Evolutionary conservation across 2,329 filamentous ascomycete genomes (phyloP).

Genomic region (Acrocalymma vagum): DNA sequence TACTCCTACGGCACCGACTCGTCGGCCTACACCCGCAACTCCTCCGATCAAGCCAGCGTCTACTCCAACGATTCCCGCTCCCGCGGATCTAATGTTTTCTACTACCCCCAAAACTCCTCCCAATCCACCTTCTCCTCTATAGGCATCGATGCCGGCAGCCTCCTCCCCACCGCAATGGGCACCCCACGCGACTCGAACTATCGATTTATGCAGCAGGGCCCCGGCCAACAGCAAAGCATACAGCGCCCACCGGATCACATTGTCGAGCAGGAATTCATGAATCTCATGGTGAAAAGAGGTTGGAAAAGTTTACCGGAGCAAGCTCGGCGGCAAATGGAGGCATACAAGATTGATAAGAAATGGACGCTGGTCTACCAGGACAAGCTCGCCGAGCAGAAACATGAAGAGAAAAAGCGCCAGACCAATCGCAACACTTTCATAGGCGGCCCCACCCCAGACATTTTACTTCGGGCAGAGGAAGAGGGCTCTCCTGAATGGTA

Average conservation of each 20-base stretch:
- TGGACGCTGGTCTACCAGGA: constrained; percentile 98
- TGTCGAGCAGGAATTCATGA: constrained; percentile 89
- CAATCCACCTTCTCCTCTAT: constrained; percentile 61
- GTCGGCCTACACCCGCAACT: constrained; percentile 63
- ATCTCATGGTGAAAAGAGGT: constrained; percentile 95
- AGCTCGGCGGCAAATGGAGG: constrained; percentile 93
- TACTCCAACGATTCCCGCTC: constrained; percentile 70
- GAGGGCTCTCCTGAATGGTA: constrained; percentile 99
- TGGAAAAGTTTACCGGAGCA: constrained; percentile 98
- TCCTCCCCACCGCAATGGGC: constrained; percentile 47
- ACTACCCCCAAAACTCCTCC: constrained; percentile 65
- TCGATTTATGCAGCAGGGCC: constrained; percentile 51
- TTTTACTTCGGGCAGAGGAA: constrained; percentile 84
- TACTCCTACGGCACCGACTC: constrained; percentile 44
- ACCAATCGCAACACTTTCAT: constrained; percentile 71
- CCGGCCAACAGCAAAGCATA: constrained; percentile 66
- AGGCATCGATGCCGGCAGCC: constrained; percentile 48
- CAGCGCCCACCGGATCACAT: constrained; percentile 79
- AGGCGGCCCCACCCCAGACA: constrained; percentile 65
- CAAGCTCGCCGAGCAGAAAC: constrained; percentile 89
- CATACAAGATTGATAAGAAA: constrained; percentile 93
- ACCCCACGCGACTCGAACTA: constrained; percentile 53
- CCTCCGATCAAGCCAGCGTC: constrained; percentile 71
- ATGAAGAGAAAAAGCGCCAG: constrained; percentile 86
- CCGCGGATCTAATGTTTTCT: constrained; percentile 57